Conservation (phyloP, 202 grass and related monocot genomes). For the Alloteropsis angusta region DNA sequence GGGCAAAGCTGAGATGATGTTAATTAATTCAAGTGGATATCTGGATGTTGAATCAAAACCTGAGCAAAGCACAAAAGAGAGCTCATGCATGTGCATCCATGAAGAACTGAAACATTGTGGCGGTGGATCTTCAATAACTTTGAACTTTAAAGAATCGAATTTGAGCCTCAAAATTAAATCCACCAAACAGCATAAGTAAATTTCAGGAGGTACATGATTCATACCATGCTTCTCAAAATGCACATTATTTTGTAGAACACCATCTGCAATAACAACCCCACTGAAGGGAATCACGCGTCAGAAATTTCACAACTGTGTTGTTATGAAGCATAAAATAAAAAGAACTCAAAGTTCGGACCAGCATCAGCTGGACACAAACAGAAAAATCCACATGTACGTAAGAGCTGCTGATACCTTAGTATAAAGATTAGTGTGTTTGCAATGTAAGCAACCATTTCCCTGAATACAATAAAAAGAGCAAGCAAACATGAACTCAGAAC, state of each 20-base stretch:
- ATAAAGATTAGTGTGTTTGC: constrained; percentile 97
- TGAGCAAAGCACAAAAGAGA: background rate
- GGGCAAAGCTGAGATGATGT: background rate
- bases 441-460: constrained; percentile 98
- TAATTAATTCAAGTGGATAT: background rate
- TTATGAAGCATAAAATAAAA: constrained; percentile 3
- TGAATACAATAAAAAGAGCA: constrained; percentile 35
- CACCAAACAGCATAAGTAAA: background rate
- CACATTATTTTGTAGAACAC: constrained; percentile 57
- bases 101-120: background rate
- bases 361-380: constrained; percentile 8
- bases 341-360: background rate
- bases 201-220: constrained; percentile 4
- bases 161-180: background rate
- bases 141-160: background rate
- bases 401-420: constrained; percentile 56
- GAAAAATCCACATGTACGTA: background rate
- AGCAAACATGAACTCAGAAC: constrained; percentile 21
- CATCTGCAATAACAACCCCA: constrained; percentile 98
- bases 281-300: constrained; percentile 37
- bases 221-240: constrained; percentile 96
- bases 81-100: background rate
- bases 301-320: constrained; percentile 10
- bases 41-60: background rate
- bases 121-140: background rate